A percentile compares a stretch with the other conserved stretches of the same genome.
These are phyloP conservation scores for Lentinula aciculospora DNA, from an alignment of 768 basidiomycete genomes.

Conservation along the genomic window DNA sequence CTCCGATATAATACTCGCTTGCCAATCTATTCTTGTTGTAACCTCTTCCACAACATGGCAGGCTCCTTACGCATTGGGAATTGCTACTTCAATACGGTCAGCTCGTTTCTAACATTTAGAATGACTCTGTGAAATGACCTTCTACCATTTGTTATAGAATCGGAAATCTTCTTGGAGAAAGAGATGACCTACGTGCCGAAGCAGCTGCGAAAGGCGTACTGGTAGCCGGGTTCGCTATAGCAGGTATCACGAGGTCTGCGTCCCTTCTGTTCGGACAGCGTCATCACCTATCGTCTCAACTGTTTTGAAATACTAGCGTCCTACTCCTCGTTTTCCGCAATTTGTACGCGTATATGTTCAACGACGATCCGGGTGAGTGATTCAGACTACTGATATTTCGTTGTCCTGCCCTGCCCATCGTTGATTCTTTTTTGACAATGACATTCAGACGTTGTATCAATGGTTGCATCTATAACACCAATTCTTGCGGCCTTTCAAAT, in stretches of 20 bases:
- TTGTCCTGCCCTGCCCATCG: no score
- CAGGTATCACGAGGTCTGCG: slow-evolving; percentile 57
- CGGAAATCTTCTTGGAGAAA: slow-evolving; percentile 85
- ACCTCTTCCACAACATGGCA: slow-evolving; percentile 77
- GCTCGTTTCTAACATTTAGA: neutral
- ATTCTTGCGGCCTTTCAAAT: slow-evolving; percentile 79
- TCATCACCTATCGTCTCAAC: neutral
- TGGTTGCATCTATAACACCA: slow-evolving; percentile 69
- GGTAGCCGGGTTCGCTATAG: slow-evolving; percentile 58
- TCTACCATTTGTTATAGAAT: slow-evolving; percentile 39
- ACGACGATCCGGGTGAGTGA: slow-evolving; percentile 50
- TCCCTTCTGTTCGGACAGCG: neutral
- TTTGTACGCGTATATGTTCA: slow-evolving; percentile 73
- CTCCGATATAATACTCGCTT: slow-evolving; percentile 66
- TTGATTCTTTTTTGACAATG: no score
- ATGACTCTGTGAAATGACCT: neutral
- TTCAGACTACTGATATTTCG: slow-evolving; percentile 15
- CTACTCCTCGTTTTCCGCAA: slow-evolving; percentile 58
- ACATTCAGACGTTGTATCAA: slow-evolving; percentile 40
- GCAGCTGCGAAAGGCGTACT: slow-evolving; percentile 63
- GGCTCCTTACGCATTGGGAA: slow-evolving; percentile 75
- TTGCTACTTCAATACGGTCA: slow-evolving; percentile 70
- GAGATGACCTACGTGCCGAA: slow-evolving; percentile 66
- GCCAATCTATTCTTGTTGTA: slow-evolving; percentile 80
- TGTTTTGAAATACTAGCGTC: slow-evolving; percentile 24